Evolutionary conservation across 1,284 basidiomycete genomes (phyloP), one percentile per base, ranked within the genome.

Genomic region (Entoloma clypeatum): DNA sequence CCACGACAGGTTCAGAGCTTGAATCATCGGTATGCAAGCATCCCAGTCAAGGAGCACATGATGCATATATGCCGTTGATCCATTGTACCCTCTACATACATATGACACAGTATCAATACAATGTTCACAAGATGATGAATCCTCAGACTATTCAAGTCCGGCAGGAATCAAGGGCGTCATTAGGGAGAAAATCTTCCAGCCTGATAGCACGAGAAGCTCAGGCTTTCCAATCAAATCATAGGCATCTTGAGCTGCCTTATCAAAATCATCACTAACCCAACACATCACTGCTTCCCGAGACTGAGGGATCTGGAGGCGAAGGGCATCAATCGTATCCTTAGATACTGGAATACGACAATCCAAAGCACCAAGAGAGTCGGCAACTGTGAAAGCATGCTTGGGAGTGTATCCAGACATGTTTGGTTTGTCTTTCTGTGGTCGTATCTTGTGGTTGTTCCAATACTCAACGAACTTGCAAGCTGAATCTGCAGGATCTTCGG

Each of bases 371-470:
- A 23, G 35, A 13, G n/a, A 11, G 21, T 4, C 25, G 41, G 27
- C 26, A 29, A n/a, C n/a, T 13, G 27, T 39, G 24, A 39, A 39
- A 2, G 28, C 37, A 18, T 39, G 37, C 10, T 21, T 7, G 9
- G 37, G 37, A 21, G 10, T 39, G 3, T 16, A 23, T 5, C 28
- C 37, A 16, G 31, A n/a, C 16, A 31, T 9, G 13, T 39, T 39
- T 7, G 37, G 37, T 33, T 55, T 55, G 9, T 47, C 40, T 4
- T 22, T 5, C 23, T 51, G 51, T 13, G 10, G 28, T 4, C 48
- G 39, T 16, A 55, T 37, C 14, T 39, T 33, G 29, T 49, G 48
- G 9, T 49, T 36, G 28, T 55, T 55, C 54, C 52, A 55, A 17
- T 42, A 52, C 11, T 22, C 27, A 7, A 19, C 10, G 30, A 55